phyloP scores from a whole-genome alignment of 2,329 filamentous ascomycete genomes.

The Paramyrothecium sp. region DNA sequence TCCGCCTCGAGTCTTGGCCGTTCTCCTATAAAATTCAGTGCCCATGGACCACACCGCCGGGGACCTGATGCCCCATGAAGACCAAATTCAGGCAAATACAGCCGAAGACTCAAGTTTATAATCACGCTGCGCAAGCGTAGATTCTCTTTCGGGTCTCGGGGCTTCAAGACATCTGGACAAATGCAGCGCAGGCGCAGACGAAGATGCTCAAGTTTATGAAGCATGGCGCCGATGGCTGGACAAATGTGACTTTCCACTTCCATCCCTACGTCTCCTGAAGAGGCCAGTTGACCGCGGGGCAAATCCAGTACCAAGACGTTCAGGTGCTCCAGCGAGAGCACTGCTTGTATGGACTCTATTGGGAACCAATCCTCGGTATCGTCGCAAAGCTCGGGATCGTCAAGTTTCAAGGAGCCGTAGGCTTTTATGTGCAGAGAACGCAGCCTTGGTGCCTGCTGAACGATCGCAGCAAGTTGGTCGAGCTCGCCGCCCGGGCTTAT shows the following conservation, averaged over 20 bases:
- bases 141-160: conserved; percentile 1
- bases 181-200: conserved; percentile 14
- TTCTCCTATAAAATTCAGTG: background rate
- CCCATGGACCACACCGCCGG: conserved; percentile 7
- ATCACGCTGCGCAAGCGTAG: conserved; percentile 8
- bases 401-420: background rate
- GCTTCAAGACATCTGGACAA: conserved; percentile 15
- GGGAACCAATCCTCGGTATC: conserved; percentile 10
- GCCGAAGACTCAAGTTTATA: conserved; percentile 12
- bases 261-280: conserved; percentile 1
- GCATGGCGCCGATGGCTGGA: conserved; percentile 12
- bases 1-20: conserved; percentile 11
- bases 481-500: conserved; percentile 10
- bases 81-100: conserved; percentile 3
- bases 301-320: conserved; percentile 13
- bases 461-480: conserved; percentile 7
- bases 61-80: conserved; percentile 11
- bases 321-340: conserved; percentile 13
- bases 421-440: conserved; percentile 8
- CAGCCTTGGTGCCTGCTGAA: conserved; percentile 8
- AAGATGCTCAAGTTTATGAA: conserved; percentile 11
- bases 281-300: conserved; percentile 1
- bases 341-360: conserved; percentile 9
- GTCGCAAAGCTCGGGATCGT: conserved; percentile 2
- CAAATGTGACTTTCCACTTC: conserved; percentile 10